phyloP scores from a whole-genome alignment of 2,329 filamentous ascomycete genomes.

The Pseudopithomyces chartarum region DNA sequence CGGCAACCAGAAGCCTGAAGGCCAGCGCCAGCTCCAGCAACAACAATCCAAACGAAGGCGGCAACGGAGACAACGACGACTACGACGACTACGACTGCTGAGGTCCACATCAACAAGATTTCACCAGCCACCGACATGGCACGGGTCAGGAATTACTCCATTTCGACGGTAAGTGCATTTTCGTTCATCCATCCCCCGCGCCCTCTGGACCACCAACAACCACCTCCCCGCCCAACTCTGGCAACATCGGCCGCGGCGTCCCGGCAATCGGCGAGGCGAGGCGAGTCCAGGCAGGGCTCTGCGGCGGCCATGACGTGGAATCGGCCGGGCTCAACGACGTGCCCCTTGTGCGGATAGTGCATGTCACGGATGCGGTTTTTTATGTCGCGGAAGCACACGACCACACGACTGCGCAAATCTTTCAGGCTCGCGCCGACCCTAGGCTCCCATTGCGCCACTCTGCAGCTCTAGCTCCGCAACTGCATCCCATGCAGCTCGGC shows the following conservation, averaged over 20 bases:
- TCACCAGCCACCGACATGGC: slow-evolving; percentile 20
- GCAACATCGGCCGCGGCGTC: slow-evolving; percentile 6
- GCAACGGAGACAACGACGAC: not conserved
- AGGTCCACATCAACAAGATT: too few species aligned
- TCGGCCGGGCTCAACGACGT: slow-evolving; percentile 27
- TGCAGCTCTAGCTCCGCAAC: slow-evolving; percentile 1
- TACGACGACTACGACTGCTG: too few species aligned
- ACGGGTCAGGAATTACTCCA: slow-evolving; percentile 42
- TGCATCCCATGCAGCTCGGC: not conserved
- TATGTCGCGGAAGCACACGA: slow-evolving; percentile 28
- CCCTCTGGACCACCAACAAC: slow-evolving; percentile 14
- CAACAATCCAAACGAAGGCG: not conserved
- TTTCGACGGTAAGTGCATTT: slow-evolving; percentile 40
- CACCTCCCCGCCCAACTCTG: slow-evolving; percentile 8
- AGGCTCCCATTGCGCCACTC: slow-evolving; percentile 3
- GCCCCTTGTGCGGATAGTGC: not conserved
- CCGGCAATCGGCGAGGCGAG: slow-evolving; percentile 17
- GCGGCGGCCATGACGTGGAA: slow-evolving; percentile 16
- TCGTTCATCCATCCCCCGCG: slow-evolving; percentile 11
- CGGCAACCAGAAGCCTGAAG: not conserved
- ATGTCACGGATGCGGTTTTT: slow-evolving; percentile 4
- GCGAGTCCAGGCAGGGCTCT: slow-evolving; percentile 4
- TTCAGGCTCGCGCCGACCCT: slow-evolving; percentile 1
- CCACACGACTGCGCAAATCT: slow-evolving; percentile 14
- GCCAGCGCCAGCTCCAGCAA: not conserved